These are phyloP conservation scores for Gymnopilus junonius DNA, from an alignment of 768 basidiomycete genomes.

Conservation along the genomic window DNA sequence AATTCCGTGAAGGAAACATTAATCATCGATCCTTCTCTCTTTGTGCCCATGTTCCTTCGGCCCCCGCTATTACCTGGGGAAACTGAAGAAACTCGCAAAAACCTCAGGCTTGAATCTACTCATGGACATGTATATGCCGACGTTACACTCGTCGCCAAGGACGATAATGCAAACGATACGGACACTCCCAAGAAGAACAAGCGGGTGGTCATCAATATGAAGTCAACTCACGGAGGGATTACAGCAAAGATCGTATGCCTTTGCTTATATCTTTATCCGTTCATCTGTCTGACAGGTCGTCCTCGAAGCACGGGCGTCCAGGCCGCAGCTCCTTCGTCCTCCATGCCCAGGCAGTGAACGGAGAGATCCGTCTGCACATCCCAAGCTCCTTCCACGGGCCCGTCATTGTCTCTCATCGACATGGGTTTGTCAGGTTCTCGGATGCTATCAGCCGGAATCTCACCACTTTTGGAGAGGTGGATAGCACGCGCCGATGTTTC, in stretches of 20 bases:
- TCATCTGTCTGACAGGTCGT: neutral
- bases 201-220: conserved; percentile 29
- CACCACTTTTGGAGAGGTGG: conserved; percentile 37
- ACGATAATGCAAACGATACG: conserved; percentile 2
- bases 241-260: conserved; percentile 32
- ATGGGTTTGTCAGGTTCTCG: conserved; percentile 39
- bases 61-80: conserved; percentile 29
- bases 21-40: conserved; percentile 33
- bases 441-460: conserved; percentile 31
- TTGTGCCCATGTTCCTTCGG: conserved; percentile 30
- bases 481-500: conserved; percentile 39
- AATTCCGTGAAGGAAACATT: conserved; percentile 30
- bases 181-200: conserved; percentile 17
- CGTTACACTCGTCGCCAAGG: conserved; percentile 22
- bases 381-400: conserved; percentile 47
- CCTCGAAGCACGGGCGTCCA: conserved; percentile 20
- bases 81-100: conserved; percentile 28
- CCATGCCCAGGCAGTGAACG: conserved; percentile 28
- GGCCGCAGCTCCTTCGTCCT: conserved; percentile 31
- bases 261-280: neutral
- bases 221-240: conserved; percentile 32
- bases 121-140: conserved; percentile 33
- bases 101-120: conserved; percentile 33
- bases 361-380: conserved; percentile 39
- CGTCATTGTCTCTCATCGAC: conserved; percentile 34